Base-by-base conservation (phyloP, 805 yeast genomes). In the Alloascoidea africana region DNA sequence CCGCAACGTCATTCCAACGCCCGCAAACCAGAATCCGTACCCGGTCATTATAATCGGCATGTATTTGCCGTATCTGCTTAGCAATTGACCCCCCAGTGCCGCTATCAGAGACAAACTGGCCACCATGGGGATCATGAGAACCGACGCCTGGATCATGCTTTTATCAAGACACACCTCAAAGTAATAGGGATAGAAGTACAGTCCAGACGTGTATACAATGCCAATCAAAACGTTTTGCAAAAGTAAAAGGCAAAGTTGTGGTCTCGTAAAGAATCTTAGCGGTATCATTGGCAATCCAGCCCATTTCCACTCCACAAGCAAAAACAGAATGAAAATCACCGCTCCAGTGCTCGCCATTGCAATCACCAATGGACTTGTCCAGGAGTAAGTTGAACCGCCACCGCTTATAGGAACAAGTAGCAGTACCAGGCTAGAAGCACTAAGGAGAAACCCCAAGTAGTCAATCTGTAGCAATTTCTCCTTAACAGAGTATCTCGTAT, bases 261-360 rank as follows among this genome's bases (percentile, higher is more conserved):
- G 44, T 36, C 52, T 50, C 34, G 51, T 56, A 54, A 70, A 65
- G 32, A 68, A 45, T 32, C 60, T 49, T 37, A 69, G 50, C 3
- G 79, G 79, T 38, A 73, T 55, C 71, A 71, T 66, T 2, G 79
- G 79, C 18, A 71, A 51, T 37, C 46, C 56, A 0, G 76, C 62
- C 2, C 65, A 33, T 40, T 59, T 66, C 58, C 63, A 58, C 46
- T 78, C 82, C 18, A 68, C 60, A 2, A 70, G 16, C 5, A 73
- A 27, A 39, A 78, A 75, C 0, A 49, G 42, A 1, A 63, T 41
- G 16, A 68, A 56, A 17, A 61, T 54, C 0, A 52, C 38, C 1
- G 59, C 66, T 16, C 76, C 76, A 30, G 68, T 42, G 3, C 55
- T 50, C 32, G 70, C 49, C 53, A 66, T 53, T 4, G 55, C 38